Conservation (phyloP, 176 grass and related monocot species). For the Lolium rigidum region DNA sequence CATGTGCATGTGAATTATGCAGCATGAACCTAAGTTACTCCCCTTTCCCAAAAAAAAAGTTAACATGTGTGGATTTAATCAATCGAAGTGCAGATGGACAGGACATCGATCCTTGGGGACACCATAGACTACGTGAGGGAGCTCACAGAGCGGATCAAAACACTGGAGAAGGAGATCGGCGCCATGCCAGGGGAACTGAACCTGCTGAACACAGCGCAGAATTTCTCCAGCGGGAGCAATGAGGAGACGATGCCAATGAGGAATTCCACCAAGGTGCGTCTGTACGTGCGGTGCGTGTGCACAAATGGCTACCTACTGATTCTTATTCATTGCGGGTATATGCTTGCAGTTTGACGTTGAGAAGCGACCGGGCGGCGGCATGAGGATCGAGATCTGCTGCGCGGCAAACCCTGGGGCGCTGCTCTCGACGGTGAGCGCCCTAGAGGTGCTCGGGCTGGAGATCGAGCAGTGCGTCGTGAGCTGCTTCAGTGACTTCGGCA, state of each 20-base stretch:
- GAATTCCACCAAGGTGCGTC: constrained; percentile 68
- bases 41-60: too few species aligned
- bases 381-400: constrained; percentile 73
- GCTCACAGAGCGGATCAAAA: constrained; percentile 70
- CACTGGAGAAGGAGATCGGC: constrained; percentile 60
- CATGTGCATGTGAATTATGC: too few species aligned
- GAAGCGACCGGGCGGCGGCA: constrained; percentile 53
- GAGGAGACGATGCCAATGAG: constrained; percentile 77
- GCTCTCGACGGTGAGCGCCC: constrained; percentile 62
- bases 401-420: constrained; percentile 60
- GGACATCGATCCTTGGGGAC: constrained; percentile 83
- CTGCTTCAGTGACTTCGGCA: constrained; percentile 83
- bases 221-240: constrained; percentile 31
- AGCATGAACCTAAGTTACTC: too few species aligned
- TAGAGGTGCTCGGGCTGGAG: constrained; percentile 68
- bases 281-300: neutral
- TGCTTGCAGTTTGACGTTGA: constrained; percentile 47
- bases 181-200: constrained; percentile 45
- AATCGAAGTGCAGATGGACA: constrained; percentile 61
- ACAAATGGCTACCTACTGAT: neutral
- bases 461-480: constrained; percentile 83
- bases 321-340: constrained; percentile 2
- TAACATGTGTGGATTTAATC: neutral
- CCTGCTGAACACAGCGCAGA: constrained; percentile 50
- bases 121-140: constrained; percentile 92